Percentiles rank a stretch among this genome's conserved stretches.
Evolutionary conservation across 2,329 filamentous ascomycete species (phyloP).

Genomic region (Monosporascus sp.): DNA sequence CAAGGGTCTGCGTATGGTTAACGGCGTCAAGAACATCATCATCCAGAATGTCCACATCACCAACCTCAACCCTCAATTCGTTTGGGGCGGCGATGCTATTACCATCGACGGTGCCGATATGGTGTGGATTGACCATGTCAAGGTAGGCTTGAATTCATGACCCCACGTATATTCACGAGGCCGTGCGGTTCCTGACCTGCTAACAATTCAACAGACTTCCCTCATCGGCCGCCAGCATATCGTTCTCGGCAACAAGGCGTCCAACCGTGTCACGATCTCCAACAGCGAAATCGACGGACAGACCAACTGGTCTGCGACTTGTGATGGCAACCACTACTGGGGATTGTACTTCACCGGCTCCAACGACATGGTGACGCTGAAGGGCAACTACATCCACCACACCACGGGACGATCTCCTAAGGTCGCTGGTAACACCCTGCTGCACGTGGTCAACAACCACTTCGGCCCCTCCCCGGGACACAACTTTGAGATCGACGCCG

Average conservation of each 20-base stretch:
- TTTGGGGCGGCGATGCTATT: constrained; percentile 54
- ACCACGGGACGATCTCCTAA: constrained; percentile 36
- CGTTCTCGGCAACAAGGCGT: constrained; percentile 26
- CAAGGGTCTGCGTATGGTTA: constrained; percentile 47
- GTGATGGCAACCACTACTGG: constrained; percentile 42
- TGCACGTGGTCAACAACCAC: constrained; percentile 36
- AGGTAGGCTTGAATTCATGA: constrained; percentile 2
- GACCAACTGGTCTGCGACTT: constrained; percentile 34
- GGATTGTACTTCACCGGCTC: constrained; percentile 33
- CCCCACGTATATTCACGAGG: no score
- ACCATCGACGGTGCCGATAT: constrained; percentile 40
- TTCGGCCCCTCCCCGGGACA: constrained; percentile 35
- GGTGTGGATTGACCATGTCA: constrained; percentile 17
- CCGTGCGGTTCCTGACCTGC: background rate
- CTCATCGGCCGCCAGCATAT: constrained; percentile 38
- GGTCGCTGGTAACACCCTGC: constrained; percentile 27
- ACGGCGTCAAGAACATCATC: constrained; percentile 48
- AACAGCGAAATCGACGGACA: constrained; percentile 39
- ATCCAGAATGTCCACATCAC: constrained; percentile 52
- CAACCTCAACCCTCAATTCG: constrained; percentile 47
- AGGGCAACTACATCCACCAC: constrained; percentile 39
- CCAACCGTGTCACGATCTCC: constrained; percentile 35
- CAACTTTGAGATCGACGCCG: constrained; percentile 36
- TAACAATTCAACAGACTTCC: constrained; percentile 17
- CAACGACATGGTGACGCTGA: constrained; percentile 34